Percentiles rank a stretch among this genome's conserved stretches.
Evolutionary conservation across 2,329 filamentous ascomycete genomes (phyloP).

Genomic region (Sporothrix euskadiensis): DNA sequence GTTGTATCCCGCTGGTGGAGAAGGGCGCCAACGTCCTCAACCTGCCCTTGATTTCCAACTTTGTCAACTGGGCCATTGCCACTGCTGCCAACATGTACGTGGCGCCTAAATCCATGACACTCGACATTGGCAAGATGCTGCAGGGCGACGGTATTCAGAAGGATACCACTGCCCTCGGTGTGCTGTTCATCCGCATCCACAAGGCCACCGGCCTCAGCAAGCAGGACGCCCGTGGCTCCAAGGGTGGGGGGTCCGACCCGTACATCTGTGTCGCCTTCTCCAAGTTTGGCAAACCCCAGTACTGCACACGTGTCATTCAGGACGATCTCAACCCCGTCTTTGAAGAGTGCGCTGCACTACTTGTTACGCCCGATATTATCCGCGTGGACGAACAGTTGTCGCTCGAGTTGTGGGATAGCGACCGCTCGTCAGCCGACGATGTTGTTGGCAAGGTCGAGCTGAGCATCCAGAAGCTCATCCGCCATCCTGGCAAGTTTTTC

Average conservation of each 20-base stretch:
- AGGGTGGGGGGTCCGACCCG: slow-evolving; percentile 86
- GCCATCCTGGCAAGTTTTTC: slow-evolving; percentile 91
- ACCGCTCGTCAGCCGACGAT: slow-evolving; percentile 88
- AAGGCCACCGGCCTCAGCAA: slow-evolving; percentile 86
- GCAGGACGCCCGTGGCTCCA: slow-evolving; percentile 79
- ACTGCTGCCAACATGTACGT: slow-evolving; percentile 89
- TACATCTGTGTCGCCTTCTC: slow-evolving; percentile 95
- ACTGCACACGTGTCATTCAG: slow-evolving; percentile 93
- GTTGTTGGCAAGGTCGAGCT: slow-evolving; percentile 93
- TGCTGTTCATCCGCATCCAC: slow-evolving; percentile 92
- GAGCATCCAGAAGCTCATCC: slow-evolving; percentile 91
- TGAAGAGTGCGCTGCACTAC: slow-evolving; percentile 79
- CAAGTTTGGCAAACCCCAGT: slow-evolving; percentile 97
- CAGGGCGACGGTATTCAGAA: slow-evolving; percentile 91
- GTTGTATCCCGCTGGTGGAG: slow-evolving; percentile 90
- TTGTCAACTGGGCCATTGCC: slow-evolving; percentile 92
- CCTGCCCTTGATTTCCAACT: slow-evolving; percentile 88
- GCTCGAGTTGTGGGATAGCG: slow-evolving; percentile 94
- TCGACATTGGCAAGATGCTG: slow-evolving; percentile 87
- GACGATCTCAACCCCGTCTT: slow-evolving; percentile 93
- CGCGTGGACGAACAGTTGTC: slow-evolving; percentile 92
- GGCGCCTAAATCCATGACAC: slow-evolving; percentile 88
- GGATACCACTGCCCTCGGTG: slow-evolving; percentile 78
- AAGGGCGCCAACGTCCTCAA: slow-evolving; percentile 89
- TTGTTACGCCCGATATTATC: slow-evolving; percentile 86